Evolutionary conservation across 805 yeast genomes (phyloP).

Genomic region (Metschnikowia gruessii): DNA sequence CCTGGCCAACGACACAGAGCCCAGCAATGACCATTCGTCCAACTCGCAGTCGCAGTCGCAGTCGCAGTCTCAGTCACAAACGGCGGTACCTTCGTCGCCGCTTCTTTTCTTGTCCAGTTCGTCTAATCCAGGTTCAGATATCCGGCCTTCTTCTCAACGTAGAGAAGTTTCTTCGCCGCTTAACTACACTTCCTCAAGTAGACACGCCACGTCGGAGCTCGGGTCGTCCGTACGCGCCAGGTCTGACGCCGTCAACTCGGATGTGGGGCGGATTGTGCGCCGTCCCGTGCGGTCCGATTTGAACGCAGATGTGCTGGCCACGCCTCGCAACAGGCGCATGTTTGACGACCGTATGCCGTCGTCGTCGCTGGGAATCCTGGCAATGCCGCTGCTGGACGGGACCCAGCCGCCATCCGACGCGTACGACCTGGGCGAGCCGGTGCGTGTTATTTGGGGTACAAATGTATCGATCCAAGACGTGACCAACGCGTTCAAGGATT

Average conservation of each 20-base stretch:
- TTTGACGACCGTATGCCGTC: conserved; percentile 41
- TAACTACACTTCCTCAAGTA: conserved; percentile 44
- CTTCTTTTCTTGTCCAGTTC: conserved; percentile 52
- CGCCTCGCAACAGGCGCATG: conserved; percentile 55
- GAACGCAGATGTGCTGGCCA: conserved; percentile 68
- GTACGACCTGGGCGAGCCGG: conserved; percentile 56
- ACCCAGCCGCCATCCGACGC: conserved; percentile 27
- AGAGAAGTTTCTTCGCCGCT: conserved; percentile 48
- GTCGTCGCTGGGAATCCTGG: conserved; percentile 15
- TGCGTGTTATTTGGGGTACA: conserved; percentile 97
- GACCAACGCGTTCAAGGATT: conserved; percentile 73
- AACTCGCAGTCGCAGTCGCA: conserved; percentile 24
- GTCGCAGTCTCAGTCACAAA: conserved; percentile 36
- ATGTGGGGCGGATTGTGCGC: conserved; percentile 42
- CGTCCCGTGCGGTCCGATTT: conserved; percentile 74
- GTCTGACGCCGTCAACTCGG: conserved; percentile 45
- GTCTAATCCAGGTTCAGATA: conserved; percentile 39
- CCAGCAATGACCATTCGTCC: conserved; percentile 3
- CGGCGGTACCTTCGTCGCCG: conserved; percentile 54
- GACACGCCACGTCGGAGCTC: conserved; percentile 36
- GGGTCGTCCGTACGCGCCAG: conserved; percentile 27
- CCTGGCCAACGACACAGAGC: conserved; percentile 16
- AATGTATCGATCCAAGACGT: conserved; percentile 91
- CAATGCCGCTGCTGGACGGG: conserved; percentile 24
- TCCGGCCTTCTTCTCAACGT: conserved; percentile 24